phyloP scores from a whole-genome alignment of 257 asterid species.

The Fraxinus anomala region DNA sequence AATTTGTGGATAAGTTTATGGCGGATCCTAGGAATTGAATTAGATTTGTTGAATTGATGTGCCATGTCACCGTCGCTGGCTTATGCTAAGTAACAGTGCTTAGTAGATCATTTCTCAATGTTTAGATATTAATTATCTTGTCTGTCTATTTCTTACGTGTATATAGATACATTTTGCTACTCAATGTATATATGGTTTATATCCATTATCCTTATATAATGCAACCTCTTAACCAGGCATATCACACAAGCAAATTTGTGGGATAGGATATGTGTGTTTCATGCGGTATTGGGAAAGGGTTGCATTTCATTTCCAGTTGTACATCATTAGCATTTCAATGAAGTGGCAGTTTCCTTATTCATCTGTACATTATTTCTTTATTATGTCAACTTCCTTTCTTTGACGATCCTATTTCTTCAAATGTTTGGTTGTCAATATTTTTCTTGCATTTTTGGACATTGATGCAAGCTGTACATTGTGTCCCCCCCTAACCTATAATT shows the following conservation, averaged over 20 bases:
- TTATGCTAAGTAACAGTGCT: too few relatives aligned
- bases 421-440: background rate
- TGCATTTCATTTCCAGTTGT: too few relatives aligned
- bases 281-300: too few relatives aligned
- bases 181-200: background rate
- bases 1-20: too few relatives aligned
- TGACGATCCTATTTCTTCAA: background rate
- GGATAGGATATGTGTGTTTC: background rate
- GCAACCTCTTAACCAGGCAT: background rate
- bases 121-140: background rate
- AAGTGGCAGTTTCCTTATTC: too few relatives aligned
- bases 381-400: background rate
- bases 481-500: conserved; percentile 13
- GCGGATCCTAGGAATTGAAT: too few relatives aligned
- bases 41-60: too few relatives aligned
- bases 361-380: background rate
- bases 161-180: background rate
- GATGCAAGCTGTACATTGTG: background rate
- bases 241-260: background rate
- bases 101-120: background rate
- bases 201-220: background rate
- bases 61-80: too few relatives aligned
- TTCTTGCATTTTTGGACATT: background rate
- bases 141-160: background rate
- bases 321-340: too few relatives aligned